These are phyloP conservation scores for Pseudonitzschia multiseries DNA, from an alignment of 108 stramenopile species.

Conservation along the genomic window DNA sequence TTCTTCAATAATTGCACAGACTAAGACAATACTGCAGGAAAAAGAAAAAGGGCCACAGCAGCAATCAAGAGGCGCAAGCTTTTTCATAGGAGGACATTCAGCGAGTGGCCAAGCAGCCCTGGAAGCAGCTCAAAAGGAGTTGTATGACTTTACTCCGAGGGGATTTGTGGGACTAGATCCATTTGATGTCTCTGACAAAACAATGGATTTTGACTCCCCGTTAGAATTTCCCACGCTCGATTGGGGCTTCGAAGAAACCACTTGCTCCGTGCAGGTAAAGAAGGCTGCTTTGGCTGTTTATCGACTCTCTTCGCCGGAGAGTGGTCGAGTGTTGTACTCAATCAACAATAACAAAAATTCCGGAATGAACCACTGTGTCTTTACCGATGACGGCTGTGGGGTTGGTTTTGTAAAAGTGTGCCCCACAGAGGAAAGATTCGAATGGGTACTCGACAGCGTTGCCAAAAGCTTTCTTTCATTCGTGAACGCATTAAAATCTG, in stretches of 20 bases:
- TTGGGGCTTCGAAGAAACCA: slow-evolving; percentile 38
- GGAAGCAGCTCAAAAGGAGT: slow-evolving; percentile 14
- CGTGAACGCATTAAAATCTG: slow-evolving; percentile 11
- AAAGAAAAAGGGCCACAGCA: not conserved
- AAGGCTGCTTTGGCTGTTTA: slow-evolving; percentile 27
- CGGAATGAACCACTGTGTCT: slow-evolving; percentile 30
- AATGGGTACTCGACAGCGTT: slow-evolving; percentile 25
- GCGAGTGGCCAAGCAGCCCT: slow-evolving; percentile 36
- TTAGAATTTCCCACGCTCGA: slow-evolving; percentile 12
- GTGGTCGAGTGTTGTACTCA: slow-evolving; percentile 17
- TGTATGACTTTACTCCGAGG: slow-evolving; percentile 3
- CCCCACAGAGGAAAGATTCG: not conserved
- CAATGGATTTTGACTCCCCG: not conserved
- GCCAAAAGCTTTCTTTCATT: slow-evolving; percentile 22
- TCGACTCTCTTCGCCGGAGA: not conserved
- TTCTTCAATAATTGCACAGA: not conserved
- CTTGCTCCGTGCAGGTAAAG: slow-evolving; percentile 28
- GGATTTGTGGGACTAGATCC: slow-evolving; percentile 39
- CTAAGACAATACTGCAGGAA: not conserved
- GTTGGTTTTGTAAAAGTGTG: slow-evolving; percentile 16
- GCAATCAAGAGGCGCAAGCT: not conserved
- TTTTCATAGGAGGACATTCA: slow-evolving; percentile 37
- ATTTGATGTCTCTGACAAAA: slow-evolving; percentile 15
- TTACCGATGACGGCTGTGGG: slow-evolving; percentile 34
- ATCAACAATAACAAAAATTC: slow-evolving; percentile 22